Evolutionary conservation across 495 filamentous ascomycete species (phyloP).

Genomic region (Aspergillus affinis): DNA sequence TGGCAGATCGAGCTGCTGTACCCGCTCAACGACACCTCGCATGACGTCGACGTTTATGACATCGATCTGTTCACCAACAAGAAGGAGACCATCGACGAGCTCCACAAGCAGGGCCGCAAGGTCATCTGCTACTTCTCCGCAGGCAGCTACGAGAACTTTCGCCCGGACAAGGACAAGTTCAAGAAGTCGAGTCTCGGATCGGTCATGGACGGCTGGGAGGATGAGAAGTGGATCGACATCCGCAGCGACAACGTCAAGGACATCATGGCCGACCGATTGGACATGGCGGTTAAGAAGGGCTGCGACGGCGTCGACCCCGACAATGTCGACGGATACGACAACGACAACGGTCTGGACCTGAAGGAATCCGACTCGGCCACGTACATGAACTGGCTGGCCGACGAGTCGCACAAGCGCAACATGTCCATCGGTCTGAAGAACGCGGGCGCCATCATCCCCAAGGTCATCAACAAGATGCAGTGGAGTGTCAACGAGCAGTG

Average conservation of each 20-base stretch:
- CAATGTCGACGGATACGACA: conserved; percentile 67
- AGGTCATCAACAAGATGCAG: conserved; percentile 56
- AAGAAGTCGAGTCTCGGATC: conserved; percentile 49
- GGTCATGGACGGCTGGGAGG: conserved; percentile 58
- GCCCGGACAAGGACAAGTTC: conserved; percentile 57
- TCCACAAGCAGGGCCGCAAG: conserved; percentile 50
- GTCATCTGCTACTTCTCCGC: conserved; percentile 77
- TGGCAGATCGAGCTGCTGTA: conserved; percentile 58
- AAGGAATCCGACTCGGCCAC: conserved; percentile 53
- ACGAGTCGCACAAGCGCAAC: conserved; percentile 44
- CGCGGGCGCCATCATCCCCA: conserved; percentile 55
- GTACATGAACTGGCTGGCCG: conserved; percentile 60
- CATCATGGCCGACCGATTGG: conserved; percentile 60
- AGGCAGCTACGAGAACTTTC: conserved; percentile 61
- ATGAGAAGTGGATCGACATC: conserved; percentile 66
- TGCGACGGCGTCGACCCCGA: conserved; percentile 74
- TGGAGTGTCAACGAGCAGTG: conserved; percentile 77
- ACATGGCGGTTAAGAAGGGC: conserved; percentile 56
- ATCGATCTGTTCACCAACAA: conserved; percentile 61
- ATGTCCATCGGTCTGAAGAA: conserved; percentile 68
- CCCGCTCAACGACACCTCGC: conserved; percentile 42
- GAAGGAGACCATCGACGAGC: conserved; percentile 39
- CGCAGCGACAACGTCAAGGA: conserved; percentile 54
- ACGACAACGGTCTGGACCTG: conserved; percentile 55
- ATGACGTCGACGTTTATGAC: conserved; percentile 55